These are phyloP conservation scores for Macadamia integrifolia DNA, from an alignment of 164 flowering plant genomes.

Conservation along the genomic window DNA sequence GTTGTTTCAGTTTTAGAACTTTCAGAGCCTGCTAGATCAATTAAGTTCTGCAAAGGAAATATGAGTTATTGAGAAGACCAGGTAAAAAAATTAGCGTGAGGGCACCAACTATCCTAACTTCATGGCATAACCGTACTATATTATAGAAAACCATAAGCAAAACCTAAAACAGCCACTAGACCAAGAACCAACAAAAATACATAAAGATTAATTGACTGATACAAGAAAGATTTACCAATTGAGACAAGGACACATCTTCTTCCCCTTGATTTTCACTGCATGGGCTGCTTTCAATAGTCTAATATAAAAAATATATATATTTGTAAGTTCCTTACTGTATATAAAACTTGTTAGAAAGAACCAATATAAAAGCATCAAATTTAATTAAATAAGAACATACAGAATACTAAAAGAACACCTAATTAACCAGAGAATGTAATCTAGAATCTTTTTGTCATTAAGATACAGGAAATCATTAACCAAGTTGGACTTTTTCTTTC, in stretches of 20 bases:
- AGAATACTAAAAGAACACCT: no score
- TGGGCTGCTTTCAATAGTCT: conserved; percentile 91
- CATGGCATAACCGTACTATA: neutral
- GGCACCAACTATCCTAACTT: neutral
- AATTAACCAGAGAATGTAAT: no score
- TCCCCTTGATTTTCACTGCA: conserved; percentile 53
- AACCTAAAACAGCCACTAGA: neutral
- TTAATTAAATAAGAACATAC: no score
- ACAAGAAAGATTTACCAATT: conserved; percentile 47
- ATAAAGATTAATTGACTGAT: neutral
- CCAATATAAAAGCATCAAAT: neutral
- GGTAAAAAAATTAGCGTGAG: neutral
- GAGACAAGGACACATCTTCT: conserved; percentile 78
- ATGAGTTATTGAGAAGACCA: neutral
- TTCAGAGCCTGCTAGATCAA: conserved; percentile 88
- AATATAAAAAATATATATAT: conserved; percentile 12
- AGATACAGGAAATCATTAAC: no score
- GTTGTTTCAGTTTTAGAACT: conserved; percentile 76
- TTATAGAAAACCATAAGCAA: neutral
- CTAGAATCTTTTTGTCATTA: no score
- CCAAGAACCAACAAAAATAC: neutral
- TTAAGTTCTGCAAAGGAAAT: conserved; percentile 53
- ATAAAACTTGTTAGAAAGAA: neutral
- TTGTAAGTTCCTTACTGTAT: neutral
- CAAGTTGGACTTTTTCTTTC: no score